phyloP scores from a whole-genome alignment of 306 rosid genomes.

The Macrotyloma uniflorum region DNA sequence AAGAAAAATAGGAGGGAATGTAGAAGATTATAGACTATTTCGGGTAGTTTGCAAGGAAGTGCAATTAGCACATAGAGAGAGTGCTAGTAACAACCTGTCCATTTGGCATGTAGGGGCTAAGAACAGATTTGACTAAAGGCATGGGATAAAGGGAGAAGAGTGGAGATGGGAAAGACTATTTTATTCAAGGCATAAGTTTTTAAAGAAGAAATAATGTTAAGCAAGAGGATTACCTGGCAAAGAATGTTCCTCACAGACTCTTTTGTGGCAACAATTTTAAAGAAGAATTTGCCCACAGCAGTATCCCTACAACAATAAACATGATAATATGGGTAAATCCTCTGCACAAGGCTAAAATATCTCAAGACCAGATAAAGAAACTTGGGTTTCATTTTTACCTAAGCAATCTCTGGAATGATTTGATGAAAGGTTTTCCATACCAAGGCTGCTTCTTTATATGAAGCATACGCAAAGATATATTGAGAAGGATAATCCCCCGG shows the following conservation, averaged over 20 bases:
- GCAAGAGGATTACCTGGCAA: conserved; percentile 68
- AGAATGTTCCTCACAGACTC: conserved; percentile 82
- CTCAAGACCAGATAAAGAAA: conserved; percentile 31
- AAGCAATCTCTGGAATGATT: conserved; percentile 82
- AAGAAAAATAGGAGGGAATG: conserved; percentile 7
- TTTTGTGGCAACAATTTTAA: conserved; percentile 69
- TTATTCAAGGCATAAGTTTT: conserved; percentile 7
- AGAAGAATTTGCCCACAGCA: conserved; percentile 71
- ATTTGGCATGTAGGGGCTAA: background rate
- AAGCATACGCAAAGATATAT: conserved; percentile 91
- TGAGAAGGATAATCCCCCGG: conserved; percentile 74
- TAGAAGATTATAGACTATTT: background rate
- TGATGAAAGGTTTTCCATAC: conserved; percentile 82
- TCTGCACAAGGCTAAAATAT: conserved; percentile 26
- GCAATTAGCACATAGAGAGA: background rate
- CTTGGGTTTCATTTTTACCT: conserved; percentile 52
- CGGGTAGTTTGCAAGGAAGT: background rate
- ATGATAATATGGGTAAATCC: conserved; percentile 26
- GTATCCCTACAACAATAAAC: conserved; percentile 72
- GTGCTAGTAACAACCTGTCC: background rate
- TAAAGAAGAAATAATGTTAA: background rate
- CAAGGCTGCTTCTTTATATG: conserved; percentile 96
- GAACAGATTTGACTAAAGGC: background rate
- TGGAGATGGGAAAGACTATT: background rate
- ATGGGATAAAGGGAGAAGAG: background rate